Evolutionary conservation across 202 grass and related monocot species (phyloP).

Genomic region (Setaria italica): DNA sequence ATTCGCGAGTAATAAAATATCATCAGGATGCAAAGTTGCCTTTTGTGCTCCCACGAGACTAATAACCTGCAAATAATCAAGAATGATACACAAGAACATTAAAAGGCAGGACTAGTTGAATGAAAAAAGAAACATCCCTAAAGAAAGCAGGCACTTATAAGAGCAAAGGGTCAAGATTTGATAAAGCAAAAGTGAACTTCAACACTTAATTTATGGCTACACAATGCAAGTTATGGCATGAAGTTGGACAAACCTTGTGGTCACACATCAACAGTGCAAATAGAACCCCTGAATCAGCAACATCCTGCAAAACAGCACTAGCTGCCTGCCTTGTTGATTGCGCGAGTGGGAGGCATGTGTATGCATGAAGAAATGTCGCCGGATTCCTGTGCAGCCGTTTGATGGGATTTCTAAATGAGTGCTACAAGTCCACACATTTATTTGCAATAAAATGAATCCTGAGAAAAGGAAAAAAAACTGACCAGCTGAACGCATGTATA

Average conservation of each 20-base stretch:
- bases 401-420: constrained; percentile 17
- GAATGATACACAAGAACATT: constrained; percentile 8
- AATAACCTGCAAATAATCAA: constrained; percentile 72
- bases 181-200: neutral
- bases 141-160: constrained; percentile 25
- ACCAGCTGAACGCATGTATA: constrained; percentile 95
- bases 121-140: neutral
- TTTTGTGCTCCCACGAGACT: constrained; percentile 98
- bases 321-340: constrained; percentile 88
- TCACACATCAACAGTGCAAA: constrained; percentile 97
- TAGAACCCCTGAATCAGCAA: constrained; percentile 91
- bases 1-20: constrained; percentile 93
- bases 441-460: constrained; percentile 11
- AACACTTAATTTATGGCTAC: neutral
- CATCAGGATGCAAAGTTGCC: constrained; percentile 90
- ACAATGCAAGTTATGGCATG: neutral
- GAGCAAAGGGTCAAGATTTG: neutral
- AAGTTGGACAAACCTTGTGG: constrained; percentile 74
- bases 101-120: neutral
- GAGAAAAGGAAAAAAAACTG: constrained; percentile 25
- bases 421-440: neutral
- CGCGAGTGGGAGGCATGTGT: constrained; percentile 89
- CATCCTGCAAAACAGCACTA: constrained; percentile 86
- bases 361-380: constrained; percentile 96
- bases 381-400: constrained; percentile 71